phyloP scores from a whole-genome alignment of 768 basidiomycete genomes.

The Lactarius hatsudake region DNA sequence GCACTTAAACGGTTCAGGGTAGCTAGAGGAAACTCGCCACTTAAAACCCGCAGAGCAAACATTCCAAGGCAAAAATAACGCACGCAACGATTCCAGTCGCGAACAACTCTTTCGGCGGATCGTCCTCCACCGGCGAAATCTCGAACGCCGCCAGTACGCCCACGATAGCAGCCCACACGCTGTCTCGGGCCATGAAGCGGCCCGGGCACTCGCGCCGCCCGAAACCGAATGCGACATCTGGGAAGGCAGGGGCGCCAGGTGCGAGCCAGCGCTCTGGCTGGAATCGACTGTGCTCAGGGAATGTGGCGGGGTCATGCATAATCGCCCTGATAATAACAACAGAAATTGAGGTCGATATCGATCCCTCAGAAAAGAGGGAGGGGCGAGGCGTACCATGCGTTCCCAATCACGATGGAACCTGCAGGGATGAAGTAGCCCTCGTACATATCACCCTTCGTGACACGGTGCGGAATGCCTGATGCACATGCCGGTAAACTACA shows the following conservation, averaged over 20 bases:
- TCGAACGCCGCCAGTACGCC: neutral
- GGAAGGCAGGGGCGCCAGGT: neutral
- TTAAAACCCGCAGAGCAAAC: neutral
- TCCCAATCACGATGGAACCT: conserved; percentile 34
- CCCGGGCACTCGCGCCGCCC: conserved; percentile 6
- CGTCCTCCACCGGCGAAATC: neutral
- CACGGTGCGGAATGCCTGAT: conserved; percentile 32
- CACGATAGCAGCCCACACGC: neutral
- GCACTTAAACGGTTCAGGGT: conserved; percentile 2
- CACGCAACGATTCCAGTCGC: neutral
- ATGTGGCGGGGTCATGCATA: conserved; percentile 2
- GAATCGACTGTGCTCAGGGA: conserved; percentile 2
- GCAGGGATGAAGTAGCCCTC: conserved; percentile 33
- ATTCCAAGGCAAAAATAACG: neutral
- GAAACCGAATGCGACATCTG: conserved; percentile 5
- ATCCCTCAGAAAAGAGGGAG: neutral
- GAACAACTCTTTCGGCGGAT: neutral
- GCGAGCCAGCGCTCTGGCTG: conserved; percentile 1
- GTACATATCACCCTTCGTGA: conserved; percentile 33
- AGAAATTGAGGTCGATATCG: neutral
- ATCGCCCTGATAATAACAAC: conserved; percentile 3
- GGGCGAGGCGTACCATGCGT: conserved; percentile 31
- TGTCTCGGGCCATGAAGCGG: neutral
- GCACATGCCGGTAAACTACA: neutral
- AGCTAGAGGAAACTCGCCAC: neutral